A percentile compares a stretch with the other conserved stretches of the same genome.
phyloP scores from a whole-genome alignment of 108 stramenopile genomes.

The Poteriospumella lacustris region DNA sequence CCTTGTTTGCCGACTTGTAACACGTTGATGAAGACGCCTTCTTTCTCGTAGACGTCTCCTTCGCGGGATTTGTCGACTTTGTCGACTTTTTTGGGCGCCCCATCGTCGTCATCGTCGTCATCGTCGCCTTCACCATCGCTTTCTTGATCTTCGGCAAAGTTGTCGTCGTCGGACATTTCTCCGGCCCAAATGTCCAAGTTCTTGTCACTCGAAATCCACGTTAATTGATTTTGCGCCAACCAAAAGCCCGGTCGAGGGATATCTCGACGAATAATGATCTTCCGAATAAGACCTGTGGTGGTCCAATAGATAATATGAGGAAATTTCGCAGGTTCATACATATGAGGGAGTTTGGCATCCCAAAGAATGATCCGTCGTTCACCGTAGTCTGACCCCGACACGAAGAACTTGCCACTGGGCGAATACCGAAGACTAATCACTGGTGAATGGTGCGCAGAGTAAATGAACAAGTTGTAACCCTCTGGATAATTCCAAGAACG shows the following conservation, averaged over 20 bases:
- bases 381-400: slow-evolving; percentile 25
- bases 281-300: not conserved
- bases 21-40: not conserved
- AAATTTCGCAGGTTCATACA: slow-evolving; percentile 1
- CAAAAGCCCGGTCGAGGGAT: slow-evolving; percentile 4
- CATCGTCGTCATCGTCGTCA: not conserved
- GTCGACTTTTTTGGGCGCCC: not conserved
- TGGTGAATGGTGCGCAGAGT: not conserved
- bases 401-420: not conserved
- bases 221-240: not conserved
- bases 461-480: slow-evolving; percentile 11
- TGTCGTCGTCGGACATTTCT: not conserved
- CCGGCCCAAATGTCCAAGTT: slow-evolving; percentile 18
- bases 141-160: not conserved
- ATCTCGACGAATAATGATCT: not conserved
- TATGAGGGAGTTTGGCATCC: not conserved
- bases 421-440: not conserved
- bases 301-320: slow-evolving; percentile 24
- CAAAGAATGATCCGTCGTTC: slow-evolving; percentile 8
- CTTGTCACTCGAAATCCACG: not conserved
- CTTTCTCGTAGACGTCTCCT: not conserved
- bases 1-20: not conserved
- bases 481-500: slow-evolving; percentile 16
- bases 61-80: not conserved
- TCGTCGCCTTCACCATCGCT: slow-evolving; percentile 11